Conservation (phyloP, 768 basidiomycete genomes). For the Pholiota microspora region DNA sequence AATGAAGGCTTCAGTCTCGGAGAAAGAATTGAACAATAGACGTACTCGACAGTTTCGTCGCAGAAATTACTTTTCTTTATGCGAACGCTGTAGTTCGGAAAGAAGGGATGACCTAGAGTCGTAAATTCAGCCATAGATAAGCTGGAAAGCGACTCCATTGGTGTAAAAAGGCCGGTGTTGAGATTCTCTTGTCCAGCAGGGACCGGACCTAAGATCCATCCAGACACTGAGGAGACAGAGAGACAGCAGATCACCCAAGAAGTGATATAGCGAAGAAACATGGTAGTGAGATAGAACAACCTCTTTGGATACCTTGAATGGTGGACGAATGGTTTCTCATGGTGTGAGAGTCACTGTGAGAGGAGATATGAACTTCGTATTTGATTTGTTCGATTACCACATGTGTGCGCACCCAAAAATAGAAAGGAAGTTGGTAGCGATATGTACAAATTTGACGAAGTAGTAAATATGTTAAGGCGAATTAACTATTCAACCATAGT, state of each 20-base stretch:
- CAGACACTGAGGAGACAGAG: not conserved
- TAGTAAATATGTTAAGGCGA: too few species aligned
- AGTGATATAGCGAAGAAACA: not conserved
- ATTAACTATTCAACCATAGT: too few species aligned
- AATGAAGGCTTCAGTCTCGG: not conserved
- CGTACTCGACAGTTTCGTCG: slow-evolving; percentile 54
- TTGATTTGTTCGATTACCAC: too few species aligned
- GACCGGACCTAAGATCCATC: not conserved
- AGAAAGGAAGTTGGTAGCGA: too few species aligned
- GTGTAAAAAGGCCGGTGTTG: slow-evolving; percentile 27
- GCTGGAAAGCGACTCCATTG: slow-evolving; percentile 28
- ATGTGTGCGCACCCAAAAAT: too few species aligned
- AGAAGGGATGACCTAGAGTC: slow-evolving; percentile 42
- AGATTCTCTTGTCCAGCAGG: not conserved
- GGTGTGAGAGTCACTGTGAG: not conserved
- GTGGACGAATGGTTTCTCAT: not conserved
- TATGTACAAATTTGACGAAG: too few species aligned
- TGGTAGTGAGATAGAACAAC: not conserved
- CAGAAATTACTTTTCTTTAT: slow-evolving; percentile 58
- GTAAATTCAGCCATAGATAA: slow-evolving; percentile 33
- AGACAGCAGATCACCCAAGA: not conserved
- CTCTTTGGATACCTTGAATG: not conserved
- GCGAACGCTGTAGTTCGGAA: slow-evolving; percentile 51
- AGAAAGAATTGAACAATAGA: not conserved
- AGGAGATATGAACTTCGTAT: too few species aligned